A percentile compares a stretch with the other conserved stretches of the same genome.
These are phyloP conservation scores for Domatiomyces catenatus DNA, from an alignment of 2,329 filamentous ascomycete genomes.

Conservation along the genomic window DNA sequence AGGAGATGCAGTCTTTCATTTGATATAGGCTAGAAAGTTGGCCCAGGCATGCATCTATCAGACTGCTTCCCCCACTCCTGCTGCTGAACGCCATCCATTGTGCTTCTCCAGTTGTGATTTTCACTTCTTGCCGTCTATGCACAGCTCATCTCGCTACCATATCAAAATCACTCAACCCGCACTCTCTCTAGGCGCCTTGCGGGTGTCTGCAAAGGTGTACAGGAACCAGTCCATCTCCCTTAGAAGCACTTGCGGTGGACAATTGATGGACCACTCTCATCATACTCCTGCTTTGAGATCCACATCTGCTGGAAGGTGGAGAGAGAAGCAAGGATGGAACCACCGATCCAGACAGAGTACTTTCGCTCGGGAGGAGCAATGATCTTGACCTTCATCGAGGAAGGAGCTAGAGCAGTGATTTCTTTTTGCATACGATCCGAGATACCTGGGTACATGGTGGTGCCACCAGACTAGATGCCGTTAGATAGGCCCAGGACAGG, in stretches of 20 bases:
- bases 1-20: background rate
- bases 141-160: background rate
- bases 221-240: slow-evolving; percentile 23
- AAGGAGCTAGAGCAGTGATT: slow-evolving; percentile 97
- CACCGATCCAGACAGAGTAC: slow-evolving; percentile 99
- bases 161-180: background rate
- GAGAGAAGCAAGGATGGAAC: slow-evolving; percentile 97
- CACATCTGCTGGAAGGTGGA: slow-evolving; percentile 99
- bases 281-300: slow-evolving; percentile 99
- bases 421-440: slow-evolving; percentile 99
- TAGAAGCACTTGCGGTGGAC: slow-evolving; percentile 99
- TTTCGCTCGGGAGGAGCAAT: slow-evolving; percentile 99
- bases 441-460: slow-evolving; percentile 99
- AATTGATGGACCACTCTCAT: slow-evolving; percentile 98
- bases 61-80: background rate
- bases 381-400: slow-evolving; percentile 99
- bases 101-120: background rate
- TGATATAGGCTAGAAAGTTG: background rate
- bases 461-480: slow-evolving; percentile 76
- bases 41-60: background rate
- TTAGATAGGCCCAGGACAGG: slow-evolving; percentile 9
- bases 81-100: background rate
- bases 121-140: background rate
- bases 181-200: background rate
- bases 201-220: background rate